These are phyloP conservation scores for Boletellus ananiceps DNA, from an alignment of 768 basidiomycete species.

Conservation along the genomic window DNA sequence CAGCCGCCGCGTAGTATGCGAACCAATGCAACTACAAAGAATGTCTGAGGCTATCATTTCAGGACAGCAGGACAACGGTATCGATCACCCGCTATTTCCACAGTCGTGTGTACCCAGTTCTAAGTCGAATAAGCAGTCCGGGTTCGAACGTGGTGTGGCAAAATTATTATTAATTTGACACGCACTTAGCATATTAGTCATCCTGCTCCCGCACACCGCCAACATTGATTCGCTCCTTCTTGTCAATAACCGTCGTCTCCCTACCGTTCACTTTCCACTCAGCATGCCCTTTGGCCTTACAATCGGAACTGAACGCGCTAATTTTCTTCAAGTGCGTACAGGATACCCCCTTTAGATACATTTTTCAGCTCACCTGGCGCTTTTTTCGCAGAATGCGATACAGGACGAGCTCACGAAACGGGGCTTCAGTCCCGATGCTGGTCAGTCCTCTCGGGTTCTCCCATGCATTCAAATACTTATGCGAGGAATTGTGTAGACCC, in stretches of 20 bases:
- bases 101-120: neutral
- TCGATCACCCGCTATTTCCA: too few species aligned
- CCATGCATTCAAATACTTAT: constrained; percentile 12
- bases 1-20: too few species aligned
- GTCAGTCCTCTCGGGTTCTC: constrained; percentile 36
- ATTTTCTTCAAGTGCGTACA: constrained; percentile 56
- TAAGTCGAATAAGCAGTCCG: neutral
- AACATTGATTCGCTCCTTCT: constrained; percentile 23
- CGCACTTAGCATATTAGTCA: constrained; percentile 27
- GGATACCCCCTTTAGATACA: neutral
- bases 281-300: constrained; percentile 70
- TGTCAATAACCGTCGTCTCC: constrained; percentile 27
- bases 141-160: neutral
- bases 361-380: constrained; percentile 11
- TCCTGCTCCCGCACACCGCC: constrained; percentile 12
- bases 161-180: constrained; percentile 6
- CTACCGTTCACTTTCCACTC: constrained; percentile 14
- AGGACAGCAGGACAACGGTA: neutral
- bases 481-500: constrained; percentile 46
- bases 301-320: constrained; percentile 75
- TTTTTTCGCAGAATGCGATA: constrained; percentile 56
- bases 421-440: constrained; percentile 71
- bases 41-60: neutral
- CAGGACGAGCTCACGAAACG: constrained; percentile 75
- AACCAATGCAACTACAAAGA: neutral